These are phyloP conservation scores for Sporothrix humicola DNA, from an alignment of 2,329 filamentous ascomycete species.

Conservation along the genomic window DNA sequence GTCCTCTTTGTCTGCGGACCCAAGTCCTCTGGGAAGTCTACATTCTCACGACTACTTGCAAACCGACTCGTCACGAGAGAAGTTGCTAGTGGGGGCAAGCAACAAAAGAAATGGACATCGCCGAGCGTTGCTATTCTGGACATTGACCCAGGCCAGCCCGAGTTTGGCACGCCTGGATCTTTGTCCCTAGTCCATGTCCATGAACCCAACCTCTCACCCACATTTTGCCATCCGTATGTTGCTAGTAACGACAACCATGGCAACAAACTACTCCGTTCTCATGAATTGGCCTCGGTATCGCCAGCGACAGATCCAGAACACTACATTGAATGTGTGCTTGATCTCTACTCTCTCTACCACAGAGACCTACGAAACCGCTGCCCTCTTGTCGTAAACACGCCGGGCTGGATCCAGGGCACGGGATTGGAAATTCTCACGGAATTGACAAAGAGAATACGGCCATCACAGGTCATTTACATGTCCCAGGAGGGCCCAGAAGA, in stretches of 20 bases:
- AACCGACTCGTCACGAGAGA: conserved; percentile 68
- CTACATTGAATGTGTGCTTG: conserved; percentile 67
- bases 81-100: conserved; percentile 24
- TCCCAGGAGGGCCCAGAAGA: conserved; percentile 66
- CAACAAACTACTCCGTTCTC: conserved; percentile 60
- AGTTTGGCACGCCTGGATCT: conserved; percentile 72
- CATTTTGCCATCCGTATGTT: conserved; percentile 64
- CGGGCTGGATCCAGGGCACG: conserved; percentile 74
- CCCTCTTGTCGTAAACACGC: conserved; percentile 74
- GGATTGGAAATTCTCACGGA: conserved; percentile 68
- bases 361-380: conserved; percentile 49
- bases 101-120: conserved; percentile 40
- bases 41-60: conserved; percentile 68
- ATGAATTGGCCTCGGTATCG: conserved; percentile 69
- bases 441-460: conserved; percentile 59
- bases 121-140: conserved; percentile 66
- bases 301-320: conserved; percentile 70
- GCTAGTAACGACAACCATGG: conserved; percentile 42
- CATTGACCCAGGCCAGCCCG: conserved; percentile 77
- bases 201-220: conserved; percentile 66
- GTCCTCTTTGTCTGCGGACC: conserved; percentile 69
- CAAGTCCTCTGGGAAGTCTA: conserved; percentile 77
- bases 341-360: conserved; percentile 66
- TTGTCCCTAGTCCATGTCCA: conserved; percentile 69
- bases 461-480: conserved; percentile 71